Evolutionary conservation across 1,284 basidiomycete genomes (phyloP).

Genomic region (Trichosporon faecale): DNA sequence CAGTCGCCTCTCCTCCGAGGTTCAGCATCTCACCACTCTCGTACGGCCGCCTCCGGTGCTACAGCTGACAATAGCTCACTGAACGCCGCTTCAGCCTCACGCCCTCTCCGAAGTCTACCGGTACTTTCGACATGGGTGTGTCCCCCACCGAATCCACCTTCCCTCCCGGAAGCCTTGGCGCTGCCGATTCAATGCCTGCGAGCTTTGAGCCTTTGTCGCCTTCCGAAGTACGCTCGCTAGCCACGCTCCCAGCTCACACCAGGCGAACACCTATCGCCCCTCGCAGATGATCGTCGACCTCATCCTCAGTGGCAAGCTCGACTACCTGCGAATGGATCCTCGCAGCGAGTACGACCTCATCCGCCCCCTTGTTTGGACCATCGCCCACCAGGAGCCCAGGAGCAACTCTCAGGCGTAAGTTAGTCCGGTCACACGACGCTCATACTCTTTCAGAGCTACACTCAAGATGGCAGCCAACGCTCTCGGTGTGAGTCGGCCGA

Average conservation of each 20-base stretch:
- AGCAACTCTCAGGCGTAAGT: conserved; percentile 37
- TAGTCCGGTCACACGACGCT: background rate
- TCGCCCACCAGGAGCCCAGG: conserved; percentile 40
- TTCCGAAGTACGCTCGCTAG: background rate
- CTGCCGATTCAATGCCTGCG: background rate
- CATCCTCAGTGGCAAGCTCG: conserved; percentile 26
- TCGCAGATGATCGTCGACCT: conserved; percentile 20
- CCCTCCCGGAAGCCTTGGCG: background rate
- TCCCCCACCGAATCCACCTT: background rate
- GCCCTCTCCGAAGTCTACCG: background rate
- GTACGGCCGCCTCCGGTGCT: background rate
- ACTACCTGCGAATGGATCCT: conserved; percentile 23
- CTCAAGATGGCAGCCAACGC: conserved; percentile 41
- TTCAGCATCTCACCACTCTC: conserved; percentile 20
- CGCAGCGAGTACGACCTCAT: conserved; percentile 29
- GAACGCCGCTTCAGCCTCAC: conserved; percentile 1
- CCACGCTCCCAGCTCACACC: background rate
- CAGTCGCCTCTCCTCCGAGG: conserved; percentile 17
- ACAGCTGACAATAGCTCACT: background rate
- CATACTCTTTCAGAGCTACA: conserved; percentile 25
- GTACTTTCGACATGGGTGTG: background rate
- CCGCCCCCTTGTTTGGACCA: conserved; percentile 39
- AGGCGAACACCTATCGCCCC: conserved; percentile 15
- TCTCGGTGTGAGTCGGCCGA: conserved; percentile 39
- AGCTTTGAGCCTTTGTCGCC: background rate